Evolutionary conservation across 148 eudicot genomes (phyloP).

Genomic region (Cornus florida): DNA sequence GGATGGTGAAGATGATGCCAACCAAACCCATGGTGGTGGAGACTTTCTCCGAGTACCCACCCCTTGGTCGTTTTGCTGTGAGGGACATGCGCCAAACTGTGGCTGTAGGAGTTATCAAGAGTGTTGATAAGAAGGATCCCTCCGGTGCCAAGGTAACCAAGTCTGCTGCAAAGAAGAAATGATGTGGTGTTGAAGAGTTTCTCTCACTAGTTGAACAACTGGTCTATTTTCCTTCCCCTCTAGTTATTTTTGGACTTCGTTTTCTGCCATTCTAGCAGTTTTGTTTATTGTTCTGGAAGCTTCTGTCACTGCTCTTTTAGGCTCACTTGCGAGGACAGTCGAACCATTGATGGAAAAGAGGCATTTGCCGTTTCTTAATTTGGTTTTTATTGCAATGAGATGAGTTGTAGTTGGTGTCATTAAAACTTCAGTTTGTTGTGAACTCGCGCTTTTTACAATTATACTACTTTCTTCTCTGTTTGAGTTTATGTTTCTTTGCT

Average conservation of each 20-base stretch:
- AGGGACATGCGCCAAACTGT: slow-evolving; percentile 32
- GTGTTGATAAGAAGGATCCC: slow-evolving; percentile 34
- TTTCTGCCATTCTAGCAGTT: background rate
- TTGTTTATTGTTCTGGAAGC: background rate
- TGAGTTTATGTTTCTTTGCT: no score
- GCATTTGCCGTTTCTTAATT: background rate
- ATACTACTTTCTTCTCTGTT: no score
- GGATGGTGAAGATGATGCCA: slow-evolving; percentile 36
- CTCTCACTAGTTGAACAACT: background rate
- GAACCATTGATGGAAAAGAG: background rate
- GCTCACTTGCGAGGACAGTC: slow-evolving; percentile 11
- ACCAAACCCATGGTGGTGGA: slow-evolving; percentile 38
- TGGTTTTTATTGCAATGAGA: background rate
- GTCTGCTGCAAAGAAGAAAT: slow-evolving; percentile 31
- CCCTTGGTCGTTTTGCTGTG: slow-evolving; percentile 30
- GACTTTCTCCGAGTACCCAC: slow-evolving; percentile 31
- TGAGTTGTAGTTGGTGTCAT: background rate
- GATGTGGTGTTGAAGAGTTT: background rate
- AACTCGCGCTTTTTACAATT: background rate
- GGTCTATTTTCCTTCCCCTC: no score
- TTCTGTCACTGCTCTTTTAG: background rate
- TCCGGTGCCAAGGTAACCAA: slow-evolving; percentile 33
- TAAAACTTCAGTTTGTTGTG: background rate
- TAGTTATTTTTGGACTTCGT: background rate
- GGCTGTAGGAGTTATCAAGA: slow-evolving; percentile 36